Conservation (phyloP, 1,284 basidiomycete genomes). For the Apiotrichum sp. region DNA sequence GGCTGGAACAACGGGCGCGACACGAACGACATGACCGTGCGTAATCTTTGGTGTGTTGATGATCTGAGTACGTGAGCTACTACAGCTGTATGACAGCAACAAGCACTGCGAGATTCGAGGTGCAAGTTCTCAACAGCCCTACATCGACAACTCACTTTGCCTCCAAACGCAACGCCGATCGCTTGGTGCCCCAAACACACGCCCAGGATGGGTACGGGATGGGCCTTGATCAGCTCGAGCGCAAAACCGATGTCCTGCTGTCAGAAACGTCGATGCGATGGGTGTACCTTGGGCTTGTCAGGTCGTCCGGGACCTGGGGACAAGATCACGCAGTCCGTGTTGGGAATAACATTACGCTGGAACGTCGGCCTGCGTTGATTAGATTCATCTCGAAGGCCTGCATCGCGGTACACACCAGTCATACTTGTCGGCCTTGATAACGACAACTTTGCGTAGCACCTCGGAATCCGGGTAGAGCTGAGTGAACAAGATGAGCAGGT, state of each 20-base stretch:
- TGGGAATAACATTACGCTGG: slow-evolving; percentile 33
- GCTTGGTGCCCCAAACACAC: slow-evolving; percentile 92
- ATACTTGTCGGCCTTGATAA: slow-evolving; percentile 45
- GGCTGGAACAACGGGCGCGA: slow-evolving; percentile 43
- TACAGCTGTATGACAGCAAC: too few relatives aligned
- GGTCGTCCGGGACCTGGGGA: slow-evolving; percentile 48
- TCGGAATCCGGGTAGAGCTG: slow-evolving; percentile 40
- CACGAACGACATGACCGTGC: slow-evolving; percentile 71
- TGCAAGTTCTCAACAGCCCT: too few relatives aligned
- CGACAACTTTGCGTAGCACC: slow-evolving; percentile 43
- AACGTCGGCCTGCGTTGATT: slow-evolving; percentile 36
- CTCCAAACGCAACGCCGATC: slow-evolving; percentile 71
- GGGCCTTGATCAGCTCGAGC: slow-evolving; percentile 36
- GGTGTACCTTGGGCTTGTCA: slow-evolving; percentile 27
- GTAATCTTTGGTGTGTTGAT: slow-evolving; percentile 44
- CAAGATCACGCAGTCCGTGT: slow-evolving; percentile 47
- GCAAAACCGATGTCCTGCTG: slow-evolving; percentile 45
- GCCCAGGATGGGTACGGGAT: slow-evolving; percentile 43
- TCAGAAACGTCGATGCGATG: slow-evolving; percentile 1
- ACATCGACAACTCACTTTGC: slow-evolving; percentile 39
- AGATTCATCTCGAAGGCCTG: slow-evolving; percentile 8
- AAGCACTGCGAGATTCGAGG: too few relatives aligned
- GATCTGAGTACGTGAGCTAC: slow-evolving; percentile 27
- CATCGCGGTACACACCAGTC: slow-evolving; percentile 31
- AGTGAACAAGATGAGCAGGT: slow-evolving; percentile 46